Conservation (phyloP, 495 filamentous ascomycete species). For the Penicillium alfredii region DNA sequence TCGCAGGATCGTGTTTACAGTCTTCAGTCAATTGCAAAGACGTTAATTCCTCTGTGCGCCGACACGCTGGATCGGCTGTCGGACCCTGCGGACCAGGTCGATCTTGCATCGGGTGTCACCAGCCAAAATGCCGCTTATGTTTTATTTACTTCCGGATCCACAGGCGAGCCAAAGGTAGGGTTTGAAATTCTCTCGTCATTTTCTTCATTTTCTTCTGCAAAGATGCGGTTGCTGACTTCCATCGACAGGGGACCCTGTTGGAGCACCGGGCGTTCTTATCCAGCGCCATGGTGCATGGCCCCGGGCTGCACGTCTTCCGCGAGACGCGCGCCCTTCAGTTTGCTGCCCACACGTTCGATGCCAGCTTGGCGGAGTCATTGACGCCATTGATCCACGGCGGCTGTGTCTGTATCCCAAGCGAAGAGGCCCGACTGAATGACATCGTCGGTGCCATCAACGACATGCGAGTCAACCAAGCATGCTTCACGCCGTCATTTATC, state of each 20-base stretch:
- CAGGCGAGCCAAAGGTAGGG: conserved; percentile 47
- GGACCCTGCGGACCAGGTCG: conserved; percentile 11
- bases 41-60: conserved; percentile 33
- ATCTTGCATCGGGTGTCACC: conserved; percentile 26
- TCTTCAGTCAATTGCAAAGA: conserved; percentile 23
- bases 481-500: conserved; percentile 50
- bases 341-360: conserved; percentile 50
- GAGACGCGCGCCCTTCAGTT: conserved; percentile 43
- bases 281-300: conserved; percentile 38
- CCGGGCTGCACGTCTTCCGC: conserved; percentile 23
- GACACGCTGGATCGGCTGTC: conserved; percentile 25
- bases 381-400: conserved; percentile 40
- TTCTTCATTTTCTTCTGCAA: neutral
- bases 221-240: conserved; percentile 2
- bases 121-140: conserved; percentile 38
- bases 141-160: conserved; percentile 47
- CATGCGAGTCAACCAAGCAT: conserved; percentile 39
- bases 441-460: conserved; percentile 41
- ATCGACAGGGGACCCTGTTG: conserved; percentile 38
- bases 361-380: conserved; percentile 38
- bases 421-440: conserved; percentile 46
- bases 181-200: neutral
- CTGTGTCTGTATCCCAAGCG: conserved; percentile 45
- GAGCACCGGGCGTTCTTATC: conserved; percentile 44
- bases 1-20: conserved; percentile 34